These are phyloP conservation scores for Chalciporus chontae DNA, from an alignment of 768 basidiomycete species.

Conservation along the genomic window DNA sequence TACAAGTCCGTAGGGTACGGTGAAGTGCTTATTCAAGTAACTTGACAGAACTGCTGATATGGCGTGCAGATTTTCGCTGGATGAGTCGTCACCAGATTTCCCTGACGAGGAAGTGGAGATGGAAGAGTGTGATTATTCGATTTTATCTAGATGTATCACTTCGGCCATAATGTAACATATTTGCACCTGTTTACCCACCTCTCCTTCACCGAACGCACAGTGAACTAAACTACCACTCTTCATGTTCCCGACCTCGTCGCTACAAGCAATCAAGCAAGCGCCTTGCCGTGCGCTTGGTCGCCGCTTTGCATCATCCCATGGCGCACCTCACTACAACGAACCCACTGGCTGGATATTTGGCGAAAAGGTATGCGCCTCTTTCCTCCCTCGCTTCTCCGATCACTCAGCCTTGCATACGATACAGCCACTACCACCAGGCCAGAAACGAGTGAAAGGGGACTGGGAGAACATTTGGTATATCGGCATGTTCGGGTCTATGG, in stretches of 20 bases:
- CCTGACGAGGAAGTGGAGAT: constrained; percentile 29
- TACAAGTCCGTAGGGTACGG: constrained; percentile 55
- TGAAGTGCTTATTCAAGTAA: not conserved
- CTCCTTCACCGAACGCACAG: constrained; percentile 2
- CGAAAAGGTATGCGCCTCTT: constrained; percentile 64
- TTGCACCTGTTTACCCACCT: constrained; percentile 22
- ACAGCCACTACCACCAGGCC: constrained; percentile 73
- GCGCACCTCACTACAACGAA: constrained; percentile 82
- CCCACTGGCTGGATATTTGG: constrained; percentile 85
- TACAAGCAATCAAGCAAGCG: constrained; percentile 34
- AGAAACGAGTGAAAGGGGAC: constrained; percentile 82
- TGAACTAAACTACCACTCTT: not conserved
- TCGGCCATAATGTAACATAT: constrained; percentile 15
- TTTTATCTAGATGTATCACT: constrained; percentile 32
- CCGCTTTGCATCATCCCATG: constrained; percentile 72
- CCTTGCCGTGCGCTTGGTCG: constrained; percentile 28
- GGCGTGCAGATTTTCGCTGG: constrained; percentile 48
- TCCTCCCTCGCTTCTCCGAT: not conserved
- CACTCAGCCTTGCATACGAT: constrained; percentile 1
- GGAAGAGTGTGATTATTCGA: constrained; percentile 36
- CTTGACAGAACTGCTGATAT: constrained; percentile 9
- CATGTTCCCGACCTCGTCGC: constrained; percentile 48
- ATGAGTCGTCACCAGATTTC: constrained; percentile 51
- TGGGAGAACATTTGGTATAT: constrained; percentile 92
- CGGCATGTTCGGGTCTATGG: constrained; percentile 90